Percentiles rank a stretch among this genome's conserved stretches.
phyloP scores from a whole-genome alignment of 1,284 basidiomycete genomes.

The Malassezia sympodialis region DNA sequence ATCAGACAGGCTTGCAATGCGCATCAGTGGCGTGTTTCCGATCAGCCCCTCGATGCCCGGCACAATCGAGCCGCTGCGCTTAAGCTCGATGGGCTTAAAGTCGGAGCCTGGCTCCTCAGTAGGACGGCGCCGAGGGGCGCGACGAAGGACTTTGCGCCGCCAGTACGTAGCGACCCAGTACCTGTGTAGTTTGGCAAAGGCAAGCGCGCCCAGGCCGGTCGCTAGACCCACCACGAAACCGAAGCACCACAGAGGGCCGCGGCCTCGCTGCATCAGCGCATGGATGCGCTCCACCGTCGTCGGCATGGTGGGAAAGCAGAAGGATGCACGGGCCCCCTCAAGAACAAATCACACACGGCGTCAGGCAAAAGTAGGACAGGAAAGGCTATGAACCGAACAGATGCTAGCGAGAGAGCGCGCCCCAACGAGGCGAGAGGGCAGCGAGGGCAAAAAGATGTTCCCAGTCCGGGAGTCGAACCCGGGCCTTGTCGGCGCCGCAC shows the following conservation, averaged over 20 bases:
- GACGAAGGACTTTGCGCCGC: conserved; percentile 1
- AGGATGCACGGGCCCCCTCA: background rate
- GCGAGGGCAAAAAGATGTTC: conserved; percentile 12
- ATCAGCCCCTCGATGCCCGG: conserved; percentile 1
- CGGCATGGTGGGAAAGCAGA: background rate
- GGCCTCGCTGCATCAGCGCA: background rate
- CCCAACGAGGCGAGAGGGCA: too few species aligned
- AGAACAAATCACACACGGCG: background rate
- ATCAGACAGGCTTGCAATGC: conserved; percentile 82
- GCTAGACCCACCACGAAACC: conserved; percentile 36
- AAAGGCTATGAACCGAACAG: too few species aligned
- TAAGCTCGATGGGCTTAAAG: conserved; percentile 13
- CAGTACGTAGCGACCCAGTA: background rate
- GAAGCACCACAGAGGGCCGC: conserved; percentile 22
- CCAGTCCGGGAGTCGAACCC: conserved; percentile 23
- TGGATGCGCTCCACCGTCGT: background rate
- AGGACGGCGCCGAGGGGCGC: conserved; percentile 20
- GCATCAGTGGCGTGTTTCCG: conserved; percentile 79
- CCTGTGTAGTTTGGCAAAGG: conserved; percentile 10
- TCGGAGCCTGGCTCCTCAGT: conserved; percentile 28
- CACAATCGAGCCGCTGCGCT: conserved; percentile 3
- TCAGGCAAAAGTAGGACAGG: too few species aligned
- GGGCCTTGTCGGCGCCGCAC: conserved; percentile 21
- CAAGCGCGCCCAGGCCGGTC: conserved; percentile 22
- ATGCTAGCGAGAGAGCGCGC: too few species aligned